Evolutionary conservation across 208 protist species (phyloP), one percentile per base, ranked within the genome.

Genomic region (Leishmania gerbilli): DNA sequence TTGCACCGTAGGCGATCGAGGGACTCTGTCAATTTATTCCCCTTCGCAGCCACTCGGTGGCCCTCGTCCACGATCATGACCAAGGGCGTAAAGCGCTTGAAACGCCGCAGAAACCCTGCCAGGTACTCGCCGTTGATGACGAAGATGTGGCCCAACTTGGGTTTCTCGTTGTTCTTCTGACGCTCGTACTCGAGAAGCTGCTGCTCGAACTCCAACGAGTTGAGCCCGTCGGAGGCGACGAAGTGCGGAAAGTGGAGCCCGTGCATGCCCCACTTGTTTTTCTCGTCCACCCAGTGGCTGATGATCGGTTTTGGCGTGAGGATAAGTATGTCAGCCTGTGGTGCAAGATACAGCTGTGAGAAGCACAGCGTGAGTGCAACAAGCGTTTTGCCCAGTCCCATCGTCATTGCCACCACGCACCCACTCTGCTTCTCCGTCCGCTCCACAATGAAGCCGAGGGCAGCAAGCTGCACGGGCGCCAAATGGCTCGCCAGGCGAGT

Each of bases 371-470:
- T 86, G 55, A 97, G 86, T 21, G 93, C 92, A 53, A 98, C 90
- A 2, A 98, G 90, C 24, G 95, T 97, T 79, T 98, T 97, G 42
- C 95, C 95, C 9, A 98, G 87, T n/a, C 95, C 95, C 95, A 98
- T 98, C 19, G 89, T 95, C 89, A 98, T 90, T 0, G 93, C 92
- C 40, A 98, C 79, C 27, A 98, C 88, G 76, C 92, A 95, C 15
- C 95, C 95, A 55, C 87, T 95, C 45, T 91, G 78, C 74, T 91
- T 91, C 34, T 84, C 74, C 4, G 87, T 51, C 9, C 93, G 80
- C 77, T 95, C 90, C 15, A 78, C 79, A 53, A 91, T 87, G 84
- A 98, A 98, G 71, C 87, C 87, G 40, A 98, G 86, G 5, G 93
- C 95, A 31, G 90, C 71, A 49, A 95, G 87, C 79, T 98, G 95